These are phyloP conservation scores for Herpetomonas tarakana DNA, from an alignment of 208 protist species.

Conservation along the genomic window DNA sequence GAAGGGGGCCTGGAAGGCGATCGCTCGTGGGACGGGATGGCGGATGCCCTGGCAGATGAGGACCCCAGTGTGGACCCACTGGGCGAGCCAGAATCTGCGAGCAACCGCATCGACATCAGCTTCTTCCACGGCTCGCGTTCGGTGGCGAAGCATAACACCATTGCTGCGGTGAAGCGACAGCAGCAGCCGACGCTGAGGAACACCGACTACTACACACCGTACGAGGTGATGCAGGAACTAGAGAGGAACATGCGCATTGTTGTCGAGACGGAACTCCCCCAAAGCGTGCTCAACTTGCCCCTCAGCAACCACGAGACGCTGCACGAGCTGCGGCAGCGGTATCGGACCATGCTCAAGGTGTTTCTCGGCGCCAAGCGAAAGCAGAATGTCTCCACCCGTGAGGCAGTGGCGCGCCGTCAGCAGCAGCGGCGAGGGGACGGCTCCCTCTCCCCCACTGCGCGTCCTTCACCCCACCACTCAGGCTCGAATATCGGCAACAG, in stretches of 20 bases:
- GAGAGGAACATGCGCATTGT: conserved; percentile 29
- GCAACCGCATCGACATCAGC: not conserved
- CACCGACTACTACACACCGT: conserved; percentile 33
- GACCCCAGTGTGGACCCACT: not conserved
- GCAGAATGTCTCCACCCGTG: not conserved
- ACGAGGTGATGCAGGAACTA: conserved; percentile 40
- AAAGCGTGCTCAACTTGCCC: conserved; percentile 19
- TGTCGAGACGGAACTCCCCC: conserved; percentile 17
- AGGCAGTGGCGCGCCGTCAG: not conserved
- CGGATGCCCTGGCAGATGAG: too few species aligned
- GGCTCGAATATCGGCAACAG: not conserved
- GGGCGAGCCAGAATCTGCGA: not conserved
- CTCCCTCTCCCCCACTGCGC: not conserved
- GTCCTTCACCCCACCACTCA: not conserved
- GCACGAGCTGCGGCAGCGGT: conserved; percentile 36
- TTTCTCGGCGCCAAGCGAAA: conserved; percentile 34
- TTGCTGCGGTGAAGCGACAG: not conserved
- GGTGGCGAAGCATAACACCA: not conserved
- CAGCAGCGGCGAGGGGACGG: not conserved
- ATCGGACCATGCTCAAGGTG: conserved; percentile 41
- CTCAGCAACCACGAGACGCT: conserved; percentile 53
- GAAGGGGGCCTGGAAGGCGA: too few species aligned
- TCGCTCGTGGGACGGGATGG: too few species aligned
- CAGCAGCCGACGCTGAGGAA: not conserved
- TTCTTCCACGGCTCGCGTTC: not conserved